These are phyloP conservation scores for Edaphochlamys debaryana DNA, from an alignment of 139 green algal genomes.

Conservation along the genomic window DNA sequence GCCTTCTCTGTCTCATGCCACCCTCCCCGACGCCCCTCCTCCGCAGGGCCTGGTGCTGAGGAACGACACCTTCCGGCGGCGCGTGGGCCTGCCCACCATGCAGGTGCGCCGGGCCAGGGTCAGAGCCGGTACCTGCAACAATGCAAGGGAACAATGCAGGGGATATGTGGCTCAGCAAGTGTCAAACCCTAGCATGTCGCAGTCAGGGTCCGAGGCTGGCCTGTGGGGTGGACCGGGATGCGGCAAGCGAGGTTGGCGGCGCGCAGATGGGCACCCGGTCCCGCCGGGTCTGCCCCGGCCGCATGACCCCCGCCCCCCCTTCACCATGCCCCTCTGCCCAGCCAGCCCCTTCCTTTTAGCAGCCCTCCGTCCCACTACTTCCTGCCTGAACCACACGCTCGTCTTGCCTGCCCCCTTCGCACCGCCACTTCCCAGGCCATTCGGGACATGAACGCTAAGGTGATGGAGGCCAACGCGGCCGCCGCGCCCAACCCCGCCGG, in stretches of 20 bases:
- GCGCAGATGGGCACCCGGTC: no score
- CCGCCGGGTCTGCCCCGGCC: no score
- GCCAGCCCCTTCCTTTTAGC: no score
- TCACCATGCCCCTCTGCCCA: no score
- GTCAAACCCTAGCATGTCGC: background rate
- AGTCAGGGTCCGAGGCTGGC: no score
- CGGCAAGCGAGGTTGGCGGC: no score
- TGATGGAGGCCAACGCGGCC: slow-evolving; percentile 27
- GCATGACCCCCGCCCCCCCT: no score
- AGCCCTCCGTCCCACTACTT: background rate
- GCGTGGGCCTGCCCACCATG: slow-evolving; percentile 47
- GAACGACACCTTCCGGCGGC: background rate
- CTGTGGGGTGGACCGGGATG: no score
- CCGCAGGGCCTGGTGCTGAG: slow-evolving; percentile 3
- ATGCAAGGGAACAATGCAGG: background rate
- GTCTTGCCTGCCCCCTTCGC: no score
- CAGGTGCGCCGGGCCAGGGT: background rate
- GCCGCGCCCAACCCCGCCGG: background rate
- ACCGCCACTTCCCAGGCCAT: background rate
- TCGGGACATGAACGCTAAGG: slow-evolving; percentile 12
- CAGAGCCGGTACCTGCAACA: background rate
- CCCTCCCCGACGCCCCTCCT: no score
- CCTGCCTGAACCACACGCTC: no score
- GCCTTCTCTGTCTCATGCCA: no score
- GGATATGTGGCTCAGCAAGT: background rate